These are phyloP conservation scores for Tetrapisispora nanseiensis DNA, from an alignment of 805 yeast genomes.

Conservation along the genomic window DNA sequence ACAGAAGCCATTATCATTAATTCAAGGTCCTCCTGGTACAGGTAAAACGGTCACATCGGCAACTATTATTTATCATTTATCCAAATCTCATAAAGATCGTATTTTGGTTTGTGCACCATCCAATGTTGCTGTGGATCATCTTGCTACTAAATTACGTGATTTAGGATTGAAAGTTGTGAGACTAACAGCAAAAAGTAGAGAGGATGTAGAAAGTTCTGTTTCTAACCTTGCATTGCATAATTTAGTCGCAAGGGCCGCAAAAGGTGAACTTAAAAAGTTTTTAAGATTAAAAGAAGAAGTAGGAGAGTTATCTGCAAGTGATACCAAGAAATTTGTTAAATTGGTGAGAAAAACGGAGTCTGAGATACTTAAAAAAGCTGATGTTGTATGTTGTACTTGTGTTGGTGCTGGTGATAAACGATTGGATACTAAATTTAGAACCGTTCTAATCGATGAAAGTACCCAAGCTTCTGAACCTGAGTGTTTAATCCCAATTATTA, in stretches of 20 bases:
- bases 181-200: conserved; percentile 65
- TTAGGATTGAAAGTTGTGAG: conserved; percentile 73
- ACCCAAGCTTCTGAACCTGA: conserved; percentile 95
- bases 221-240: conserved; percentile 48
- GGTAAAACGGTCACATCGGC: conserved; percentile 94
- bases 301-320: conserved; percentile 57
- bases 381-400: conserved; percentile 85
- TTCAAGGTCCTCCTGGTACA: conserved; percentile 96
- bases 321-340: conserved; percentile 37
- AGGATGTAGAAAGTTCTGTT: conserved; percentile 64
- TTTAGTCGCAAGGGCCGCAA: conserved; percentile 38
- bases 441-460: conserved; percentile 84
- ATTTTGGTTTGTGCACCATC: conserved; percentile 92
- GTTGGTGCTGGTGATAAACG: conserved; percentile 82
- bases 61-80: conserved; percentile 69
- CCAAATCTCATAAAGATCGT: conserved; percentile 48
- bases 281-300: conserved; percentile 47
- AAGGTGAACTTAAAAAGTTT: conserved; percentile 50
- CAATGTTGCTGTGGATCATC: conserved; percentile 88
- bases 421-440: conserved; percentile 51
- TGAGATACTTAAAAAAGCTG: conserved; percentile 43
- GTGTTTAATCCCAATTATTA: conserved; percentile 76
- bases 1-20: conserved; percentile 63
- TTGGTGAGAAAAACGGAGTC: conserved; percentile 41
- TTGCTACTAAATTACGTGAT: conserved; percentile 60